Evolutionary conservation across 768 basidiomycete genomes (phyloP).

Genomic region (Leccinum olivaceopallidum): DNA sequence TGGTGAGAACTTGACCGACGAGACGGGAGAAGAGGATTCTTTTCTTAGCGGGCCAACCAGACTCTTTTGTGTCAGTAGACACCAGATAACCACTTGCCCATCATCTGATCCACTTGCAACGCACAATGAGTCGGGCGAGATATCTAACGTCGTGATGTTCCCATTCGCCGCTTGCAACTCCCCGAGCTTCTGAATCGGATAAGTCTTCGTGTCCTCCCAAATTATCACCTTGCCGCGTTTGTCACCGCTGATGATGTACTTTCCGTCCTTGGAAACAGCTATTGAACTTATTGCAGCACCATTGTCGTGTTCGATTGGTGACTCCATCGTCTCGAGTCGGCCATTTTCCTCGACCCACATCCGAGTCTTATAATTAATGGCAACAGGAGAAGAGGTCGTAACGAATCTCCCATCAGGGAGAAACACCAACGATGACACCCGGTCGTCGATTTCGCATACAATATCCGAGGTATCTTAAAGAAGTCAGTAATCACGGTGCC

Average conservation of each 20-base stretch:
- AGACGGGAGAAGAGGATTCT: conserved; percentile 3
- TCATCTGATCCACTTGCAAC: conserved; percentile 6
- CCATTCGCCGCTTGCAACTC: background rate
- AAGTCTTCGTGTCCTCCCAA: conserved; percentile 4
- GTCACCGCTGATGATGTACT: conserved; percentile 11
- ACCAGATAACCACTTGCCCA: conserved; percentile 9
- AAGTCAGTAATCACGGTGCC: background rate
- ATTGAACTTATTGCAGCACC: background rate
- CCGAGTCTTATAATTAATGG: background rate
- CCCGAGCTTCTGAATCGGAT: background rate
- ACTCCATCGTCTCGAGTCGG: background rate
- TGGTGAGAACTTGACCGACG: conserved; percentile 21
- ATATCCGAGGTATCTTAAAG: background rate
- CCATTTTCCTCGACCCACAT: background rate
- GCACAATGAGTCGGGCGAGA: conserved; percentile 7
- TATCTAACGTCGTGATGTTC: conserved; percentile 10
- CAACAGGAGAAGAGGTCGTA: background rate
- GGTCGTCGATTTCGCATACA: background rate
- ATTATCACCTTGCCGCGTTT: conserved; percentile 6
- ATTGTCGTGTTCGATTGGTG: background rate
- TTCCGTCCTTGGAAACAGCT: conserved; percentile 11
- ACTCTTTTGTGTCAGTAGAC: background rate
- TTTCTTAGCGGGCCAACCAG: conserved; percentile 6
- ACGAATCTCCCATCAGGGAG: conserved; percentile 1
- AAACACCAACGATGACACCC: conserved; percentile 2